Evolutionary conservation across 2,329 filamentous ascomycete species (phyloP), one percentile per base, ranked within the genome.

Genomic region (Dichotomopilus funicola): DNA sequence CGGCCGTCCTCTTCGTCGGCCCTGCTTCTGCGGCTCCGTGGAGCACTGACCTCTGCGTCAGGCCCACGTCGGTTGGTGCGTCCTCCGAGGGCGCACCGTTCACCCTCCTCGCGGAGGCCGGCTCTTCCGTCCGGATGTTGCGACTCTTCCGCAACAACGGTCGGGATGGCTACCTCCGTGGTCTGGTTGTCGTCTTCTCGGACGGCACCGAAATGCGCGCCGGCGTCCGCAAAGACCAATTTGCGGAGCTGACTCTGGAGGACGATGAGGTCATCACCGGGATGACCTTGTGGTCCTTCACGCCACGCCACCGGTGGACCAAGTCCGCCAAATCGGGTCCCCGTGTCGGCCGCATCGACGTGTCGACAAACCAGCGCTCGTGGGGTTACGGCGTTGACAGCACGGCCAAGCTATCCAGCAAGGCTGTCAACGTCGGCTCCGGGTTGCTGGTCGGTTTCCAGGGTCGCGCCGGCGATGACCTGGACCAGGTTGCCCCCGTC

Each of bases 81-180:
- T 11, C 31, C 31, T 7, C 4, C n/a, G 35, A 13, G 13, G 54
- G 54, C 11, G 6, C 8, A 6, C 49, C 49, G 19, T 56, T 56
- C 45, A 56, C 54, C 19, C 49, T 56, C 2, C 44, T 56, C 10
- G 54, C 38, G 3, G 9, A 19, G 11, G 34, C 44, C 9, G 54
- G 54, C 31, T 34, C 54, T 5, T 43, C 49, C 0, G 49, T 56
- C 38, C 44, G 11, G 12, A 38, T 0, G 40, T 19, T 56, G 34
- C 54, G 54, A 7, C 6, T 56, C 5, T 56, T 52, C 44, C 54
- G 54, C 44, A 52, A 49, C 49, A 56, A 38, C n/a, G 49, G 54
- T 12, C 36, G 19, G 4, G 12, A 35, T 1, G 44, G 49, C 0
- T 56, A 53, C 33, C 46, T 56, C 2, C 54, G 54, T 6, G 54